Percentiles rank a stretch among this genome's conserved stretches.
Evolutionary conservation across 1,284 basidiomycete genomes (phyloP).

Genomic region (Rhodotorula glutinis): DNA sequence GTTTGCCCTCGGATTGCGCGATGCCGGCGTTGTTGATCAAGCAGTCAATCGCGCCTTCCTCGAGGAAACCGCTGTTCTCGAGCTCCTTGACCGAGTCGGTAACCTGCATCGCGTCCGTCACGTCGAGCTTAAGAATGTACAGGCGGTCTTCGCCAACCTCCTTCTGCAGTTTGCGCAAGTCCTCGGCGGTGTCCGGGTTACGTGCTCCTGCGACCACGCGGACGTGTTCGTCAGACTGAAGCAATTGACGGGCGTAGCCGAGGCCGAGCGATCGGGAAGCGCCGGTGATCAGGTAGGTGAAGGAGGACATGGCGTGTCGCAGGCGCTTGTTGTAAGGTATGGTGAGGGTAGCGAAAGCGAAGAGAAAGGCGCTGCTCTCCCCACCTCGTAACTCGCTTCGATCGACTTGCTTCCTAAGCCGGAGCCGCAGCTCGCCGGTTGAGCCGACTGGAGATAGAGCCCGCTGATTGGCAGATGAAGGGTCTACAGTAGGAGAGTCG

Average conservation of each 20-base stretch:
- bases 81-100: slow-evolving; percentile 10
- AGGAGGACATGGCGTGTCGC: not conserved
- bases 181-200: slow-evolving; percentile 1
- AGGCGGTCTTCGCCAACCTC: slow-evolving; percentile 3
- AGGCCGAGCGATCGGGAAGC: slow-evolving; percentile 24
- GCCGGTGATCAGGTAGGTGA: slow-evolving; percentile 8
- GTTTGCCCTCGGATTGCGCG: not conserved
- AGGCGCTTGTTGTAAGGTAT: not conserved
- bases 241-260: slow-evolving; percentile 15
- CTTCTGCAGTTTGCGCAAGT: slow-evolving; percentile 2
- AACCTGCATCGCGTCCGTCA: not conserved
- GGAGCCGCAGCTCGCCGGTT: no score
- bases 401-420: no score
- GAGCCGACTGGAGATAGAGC: no score
- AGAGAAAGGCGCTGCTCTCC: not conserved
- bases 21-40: slow-evolving; percentile 20
- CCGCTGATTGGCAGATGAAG: no score
- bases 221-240: not conserved
- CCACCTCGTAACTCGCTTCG: no score
- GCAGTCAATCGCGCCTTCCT: slow-evolving; percentile 7
- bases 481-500: no score
- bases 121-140: slow-evolving; percentile 12
- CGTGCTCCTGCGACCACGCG: slow-evolving; percentile 15
- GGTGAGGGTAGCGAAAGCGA: not conserved
- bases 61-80: slow-evolving; percentile 2